Evolutionary conservation across 495 filamentous ascomycete genomes (phyloP), one percentile per base, ranked within the genome.

Genomic region (Penicillium dipodomyicola): DNA sequence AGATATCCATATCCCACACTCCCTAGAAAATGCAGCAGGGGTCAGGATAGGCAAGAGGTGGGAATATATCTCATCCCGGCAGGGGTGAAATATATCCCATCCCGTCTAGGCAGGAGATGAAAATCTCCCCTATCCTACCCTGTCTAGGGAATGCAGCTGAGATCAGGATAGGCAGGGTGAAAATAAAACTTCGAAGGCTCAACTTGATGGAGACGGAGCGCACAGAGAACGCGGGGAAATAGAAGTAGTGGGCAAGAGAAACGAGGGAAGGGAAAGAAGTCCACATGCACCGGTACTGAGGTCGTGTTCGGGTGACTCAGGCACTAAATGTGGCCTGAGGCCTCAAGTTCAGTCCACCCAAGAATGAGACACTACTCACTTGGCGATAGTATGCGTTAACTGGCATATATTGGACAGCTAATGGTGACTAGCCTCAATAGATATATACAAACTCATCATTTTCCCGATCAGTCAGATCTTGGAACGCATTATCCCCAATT

Each of bases 401-500:
- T 37, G 7, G 7, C 35, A 43, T 43, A 23, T 7, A 43, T 22
- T 43, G 41, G 19, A 49, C n/a, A 3, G 32, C 32, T 3, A 14
- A 41, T 32, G 6, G 25, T 10, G 7, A 14, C 27, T 20, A 12
- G 14, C 2, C 40, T 52, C 73, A 86, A 59, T 85, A 84, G 52
- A 87, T 80, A 74, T 85, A 86, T 7, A 86, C 77, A 72, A 87
- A 86, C 69, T 87, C 84, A 59, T 87, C 83, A 62, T 88, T 87
- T 71, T 84, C 68, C 30, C 81, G 65, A 62, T 87, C 84, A 25
- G 83, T 87, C 65, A 85, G 53, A 69, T 86, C 85, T 48, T 72
- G 51, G 50, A 82, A 80, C 11, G 77, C 80, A 35, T 78, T 55
- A 43, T 62, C 67, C 11, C 61, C 77, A 63, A 63, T 69, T 47